These are phyloP conservation scores for Berberis vulgaris DNA, from an alignment of 164 flowering plant species.

Conservation along the genomic window DNA sequence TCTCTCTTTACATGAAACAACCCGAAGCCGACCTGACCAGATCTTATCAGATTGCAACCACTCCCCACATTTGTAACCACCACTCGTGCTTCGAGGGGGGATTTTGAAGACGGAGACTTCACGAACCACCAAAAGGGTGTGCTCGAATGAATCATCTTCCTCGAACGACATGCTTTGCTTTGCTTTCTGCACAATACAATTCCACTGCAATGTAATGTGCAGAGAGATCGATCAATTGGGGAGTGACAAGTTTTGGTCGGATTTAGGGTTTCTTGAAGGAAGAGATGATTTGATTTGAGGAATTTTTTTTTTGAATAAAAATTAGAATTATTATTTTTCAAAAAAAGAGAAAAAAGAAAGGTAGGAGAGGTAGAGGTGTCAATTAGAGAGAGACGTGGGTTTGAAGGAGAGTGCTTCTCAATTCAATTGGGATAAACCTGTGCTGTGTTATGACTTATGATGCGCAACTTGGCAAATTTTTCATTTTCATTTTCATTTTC, in stretches of 20 bases:
- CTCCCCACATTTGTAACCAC: slow-evolving; percentile 98
- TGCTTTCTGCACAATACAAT: not conserved
- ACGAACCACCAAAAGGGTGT: slow-evolving; percentile 92
- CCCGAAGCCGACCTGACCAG: slow-evolving; percentile 98
- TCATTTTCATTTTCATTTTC: too few relatives aligned
- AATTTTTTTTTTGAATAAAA: too few relatives aligned
- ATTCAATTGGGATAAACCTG: too few relatives aligned
- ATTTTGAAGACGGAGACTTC: slow-evolving; percentile 89
- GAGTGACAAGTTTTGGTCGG: not conserved
- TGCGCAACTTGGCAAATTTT: too few relatives aligned
- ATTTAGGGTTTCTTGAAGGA: too few relatives aligned
- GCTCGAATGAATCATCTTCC: slow-evolving; percentile 78
- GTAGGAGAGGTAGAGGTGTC: not conserved
- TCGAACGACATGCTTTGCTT: slow-evolving; percentile 49
- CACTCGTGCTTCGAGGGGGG: slow-evolving; percentile 85
- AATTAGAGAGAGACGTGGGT: not conserved
- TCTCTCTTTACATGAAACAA: slow-evolving; percentile 67
- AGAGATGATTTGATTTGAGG: not conserved
- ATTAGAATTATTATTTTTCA: too few relatives aligned
- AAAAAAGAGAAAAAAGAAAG: not conserved
- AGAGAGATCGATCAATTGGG: not conserved
- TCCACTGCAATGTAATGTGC: too few relatives aligned
- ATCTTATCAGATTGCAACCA: slow-evolving; percentile 98
- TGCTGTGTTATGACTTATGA: too few relatives aligned
- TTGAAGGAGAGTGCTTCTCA: not conserved